phyloP scores from a whole-genome alignment of 805 yeast genomes.

The Metschnikowia similis region DNA sequence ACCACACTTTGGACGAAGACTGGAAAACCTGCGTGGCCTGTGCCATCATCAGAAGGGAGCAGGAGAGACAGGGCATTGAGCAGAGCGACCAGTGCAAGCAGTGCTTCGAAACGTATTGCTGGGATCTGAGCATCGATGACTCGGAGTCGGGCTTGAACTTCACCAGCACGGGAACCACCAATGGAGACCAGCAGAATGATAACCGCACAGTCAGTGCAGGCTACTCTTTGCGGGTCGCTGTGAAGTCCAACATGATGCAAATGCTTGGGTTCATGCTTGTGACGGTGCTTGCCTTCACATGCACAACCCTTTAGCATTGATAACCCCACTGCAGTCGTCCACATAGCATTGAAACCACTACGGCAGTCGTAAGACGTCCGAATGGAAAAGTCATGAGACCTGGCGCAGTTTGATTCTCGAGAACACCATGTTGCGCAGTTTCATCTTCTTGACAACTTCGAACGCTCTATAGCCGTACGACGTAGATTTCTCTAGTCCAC shows the following conservation, averaged over 20 bases:
- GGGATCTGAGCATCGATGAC: slow-evolving; percentile 48
- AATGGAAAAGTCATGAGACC: too few species aligned
- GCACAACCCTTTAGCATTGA: not conserved
- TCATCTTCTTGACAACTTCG: too few species aligned
- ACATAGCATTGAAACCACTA: too few species aligned
- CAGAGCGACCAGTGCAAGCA: slow-evolving; percentile 66
- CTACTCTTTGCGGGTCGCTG: slow-evolving; percentile 11
- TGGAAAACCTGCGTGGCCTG: slow-evolving; percentile 78
- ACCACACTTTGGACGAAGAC: slow-evolving; percentile 61
- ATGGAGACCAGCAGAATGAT: slow-evolving; percentile 19
- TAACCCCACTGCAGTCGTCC: too few species aligned
- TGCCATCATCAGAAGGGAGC: slow-evolving; percentile 75
- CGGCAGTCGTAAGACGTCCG: too few species aligned
- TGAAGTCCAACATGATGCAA: slow-evolving; percentile 8
- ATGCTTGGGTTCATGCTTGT: slow-evolving; percentile 21
- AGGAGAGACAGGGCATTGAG: slow-evolving; percentile 58
- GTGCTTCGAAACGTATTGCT: slow-evolving; percentile 74
- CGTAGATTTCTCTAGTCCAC: too few species aligned
- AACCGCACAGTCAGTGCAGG: slow-evolving; percentile 19
- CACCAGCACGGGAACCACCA: slow-evolving; percentile 38
- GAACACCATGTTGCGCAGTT: too few species aligned
- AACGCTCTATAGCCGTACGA: too few species aligned
- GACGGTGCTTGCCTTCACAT: slow-evolving; percentile 17
- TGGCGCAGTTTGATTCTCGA: too few species aligned
- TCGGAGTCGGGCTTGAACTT: slow-evolving; percentile 28